Conservation (phyloP, 75 land plant species). For the Cunninghamia lanceolata region DNA sequence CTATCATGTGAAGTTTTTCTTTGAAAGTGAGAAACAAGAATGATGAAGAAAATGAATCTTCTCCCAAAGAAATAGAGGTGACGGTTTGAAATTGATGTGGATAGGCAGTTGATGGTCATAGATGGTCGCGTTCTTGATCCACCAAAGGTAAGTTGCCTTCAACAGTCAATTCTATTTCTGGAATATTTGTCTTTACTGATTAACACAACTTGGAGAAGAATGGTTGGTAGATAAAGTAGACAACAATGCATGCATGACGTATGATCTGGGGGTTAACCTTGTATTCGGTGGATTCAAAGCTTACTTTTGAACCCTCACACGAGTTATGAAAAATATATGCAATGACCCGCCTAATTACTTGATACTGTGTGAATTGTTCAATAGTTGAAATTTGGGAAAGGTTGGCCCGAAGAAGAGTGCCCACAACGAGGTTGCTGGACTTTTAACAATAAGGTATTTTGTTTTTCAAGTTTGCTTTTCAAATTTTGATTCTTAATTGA, state of each 20-base stretch:
- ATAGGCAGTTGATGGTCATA: conserved; percentile 34
- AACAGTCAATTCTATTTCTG: not conserved
- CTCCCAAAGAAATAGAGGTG: conserved; percentile 33
- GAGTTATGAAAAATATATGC: no score
- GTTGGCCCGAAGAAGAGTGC: conserved; percentile 22
- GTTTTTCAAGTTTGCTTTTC: not conserved
- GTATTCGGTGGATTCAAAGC: no score
- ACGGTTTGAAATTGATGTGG: conserved; percentile 62
- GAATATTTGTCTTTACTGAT: no score
- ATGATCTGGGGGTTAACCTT: no score
- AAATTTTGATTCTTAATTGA: not conserved
- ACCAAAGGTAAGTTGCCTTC: conserved; percentile 46
- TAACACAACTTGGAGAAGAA: no score
- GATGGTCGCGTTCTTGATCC: conserved; percentile 65
- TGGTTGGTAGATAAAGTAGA: no score
- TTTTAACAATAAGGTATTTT: conserved; percentile 73
- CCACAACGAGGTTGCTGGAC: conserved; percentile 84
- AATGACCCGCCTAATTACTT: not conserved
- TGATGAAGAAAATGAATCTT: conserved; percentile 9
- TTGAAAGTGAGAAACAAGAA: conserved; percentile 40
- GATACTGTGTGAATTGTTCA: not conserved
- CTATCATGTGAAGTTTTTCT: conserved; percentile 52
- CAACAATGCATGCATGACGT: no score
- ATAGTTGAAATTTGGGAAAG: conserved; percentile 33
- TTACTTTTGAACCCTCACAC: no score